phyloP scores from a whole-genome alignment of 2,329 filamentous ascomycete species.

The Paecilomyces variotii region DNA sequence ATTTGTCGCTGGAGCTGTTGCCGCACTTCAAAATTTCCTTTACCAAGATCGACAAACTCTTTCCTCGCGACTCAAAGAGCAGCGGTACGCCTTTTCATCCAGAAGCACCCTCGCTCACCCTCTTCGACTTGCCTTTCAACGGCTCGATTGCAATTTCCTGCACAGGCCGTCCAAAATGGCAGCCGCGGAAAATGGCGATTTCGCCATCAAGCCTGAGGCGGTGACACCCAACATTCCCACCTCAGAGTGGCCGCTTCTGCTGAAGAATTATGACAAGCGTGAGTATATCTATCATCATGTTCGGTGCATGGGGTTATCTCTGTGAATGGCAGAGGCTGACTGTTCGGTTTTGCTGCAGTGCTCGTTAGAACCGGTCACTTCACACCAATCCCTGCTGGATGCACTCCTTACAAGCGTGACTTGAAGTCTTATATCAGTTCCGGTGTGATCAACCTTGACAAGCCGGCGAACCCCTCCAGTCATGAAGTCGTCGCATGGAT shows the following conservation, averaged over 20 bases:
- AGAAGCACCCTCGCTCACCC: constrained; percentile 10
- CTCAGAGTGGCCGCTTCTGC: constrained; percentile 82
- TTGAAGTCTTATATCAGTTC: constrained; percentile 95
- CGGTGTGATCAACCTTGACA: constrained; percentile 97
- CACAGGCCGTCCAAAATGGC: constrained; percentile 23
- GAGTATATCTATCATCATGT: constrained; percentile 34
- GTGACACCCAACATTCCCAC: constrained; percentile 71
- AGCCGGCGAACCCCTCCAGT: constrained; percentile 93
- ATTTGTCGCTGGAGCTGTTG: constrained; percentile 13
- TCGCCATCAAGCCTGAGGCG: constrained; percentile 87
- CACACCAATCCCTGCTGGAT: constrained; percentile 90
- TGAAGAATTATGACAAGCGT: constrained; percentile 95
- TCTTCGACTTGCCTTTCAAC: constrained; percentile 11
- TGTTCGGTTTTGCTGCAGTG: constrained; percentile 39
- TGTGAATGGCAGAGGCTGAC: not conserved
- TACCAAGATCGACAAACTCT: constrained; percentile 7
- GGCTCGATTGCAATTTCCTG: constrained; percentile 9
- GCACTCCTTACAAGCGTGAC: constrained; percentile 83
- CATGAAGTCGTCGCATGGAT: constrained; percentile 99
- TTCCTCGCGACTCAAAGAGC: constrained; percentile 16
- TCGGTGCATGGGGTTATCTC: not conserved
- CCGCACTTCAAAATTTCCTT: constrained; percentile 22
- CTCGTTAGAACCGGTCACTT: constrained; percentile 92
- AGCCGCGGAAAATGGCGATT: constrained; percentile 56
- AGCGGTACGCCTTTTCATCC: constrained; percentile 9